Conservation (phyloP, 257 asterid genomes). For the Gardenia jasminoides region DNA sequence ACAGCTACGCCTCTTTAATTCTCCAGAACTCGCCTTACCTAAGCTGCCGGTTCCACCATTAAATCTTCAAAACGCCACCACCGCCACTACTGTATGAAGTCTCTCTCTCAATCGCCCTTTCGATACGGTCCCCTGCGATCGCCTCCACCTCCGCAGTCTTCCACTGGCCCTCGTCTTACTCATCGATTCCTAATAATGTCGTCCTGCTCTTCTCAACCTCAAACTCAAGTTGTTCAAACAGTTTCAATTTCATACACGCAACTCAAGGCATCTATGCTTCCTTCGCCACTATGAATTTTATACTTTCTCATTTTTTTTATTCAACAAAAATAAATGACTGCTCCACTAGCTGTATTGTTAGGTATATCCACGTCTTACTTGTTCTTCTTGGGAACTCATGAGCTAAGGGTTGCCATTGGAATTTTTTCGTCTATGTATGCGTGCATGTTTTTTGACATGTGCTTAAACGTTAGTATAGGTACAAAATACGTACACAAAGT, state of each 20-base stretch:
- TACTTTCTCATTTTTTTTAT: neutral
- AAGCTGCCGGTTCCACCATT: too few relatives aligned
- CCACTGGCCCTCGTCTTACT: constrained; percentile 14
- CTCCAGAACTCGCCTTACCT: neutral
- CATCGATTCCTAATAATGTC: constrained; percentile 24
- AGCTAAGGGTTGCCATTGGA: neutral
- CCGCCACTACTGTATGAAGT: neutral
- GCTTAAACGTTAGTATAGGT: neutral
- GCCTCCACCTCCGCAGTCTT: constrained; percentile 20
- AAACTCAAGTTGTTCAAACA: constrained; percentile 43
- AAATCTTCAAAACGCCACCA: too few relatives aligned
- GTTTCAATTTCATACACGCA: constrained; percentile 57
- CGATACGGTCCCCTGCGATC: neutral
- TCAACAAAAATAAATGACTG: too few relatives aligned
- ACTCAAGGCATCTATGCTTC: constrained; percentile 37
- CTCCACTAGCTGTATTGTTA: too few relatives aligned
- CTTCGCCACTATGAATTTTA: neutral
- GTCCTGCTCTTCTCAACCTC: constrained; percentile 26
- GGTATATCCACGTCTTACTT: neutral
- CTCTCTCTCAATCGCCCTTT: constrained; percentile 7
- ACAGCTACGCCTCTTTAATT: too few relatives aligned
- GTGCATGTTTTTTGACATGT: neutral
- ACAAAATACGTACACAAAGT: too few relatives aligned
- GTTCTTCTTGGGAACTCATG: neutral
- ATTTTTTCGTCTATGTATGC: neutral